A percentile compares a stretch with the other conserved stretches of the same genome.
These are phyloP conservation scores for Xylaria flabelliformis DNA, from an alignment of 495 filamentous ascomycete genomes.

Conservation along the genomic window DNA sequence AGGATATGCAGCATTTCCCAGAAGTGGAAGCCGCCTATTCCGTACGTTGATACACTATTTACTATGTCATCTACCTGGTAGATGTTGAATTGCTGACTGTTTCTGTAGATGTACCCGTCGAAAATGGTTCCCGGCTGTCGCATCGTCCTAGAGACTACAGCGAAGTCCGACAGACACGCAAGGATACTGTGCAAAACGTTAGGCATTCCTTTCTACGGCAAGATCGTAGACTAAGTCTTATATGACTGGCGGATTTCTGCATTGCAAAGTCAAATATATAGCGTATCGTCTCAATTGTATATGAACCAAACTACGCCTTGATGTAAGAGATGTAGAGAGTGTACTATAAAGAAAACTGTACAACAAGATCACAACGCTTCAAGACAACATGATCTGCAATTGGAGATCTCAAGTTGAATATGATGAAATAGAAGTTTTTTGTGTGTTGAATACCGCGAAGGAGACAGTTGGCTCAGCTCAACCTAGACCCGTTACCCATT, in stretches of 20 bases:
- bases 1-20: conserved; percentile 80
- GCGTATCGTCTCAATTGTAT: conserved; percentile 8
- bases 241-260: not conserved
- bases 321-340: conserved; percentile 34
- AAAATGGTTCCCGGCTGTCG: conserved; percentile 94
- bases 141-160: conserved; percentile 85
- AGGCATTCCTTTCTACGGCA: conserved; percentile 85
- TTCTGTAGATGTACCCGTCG: conserved; percentile 70
- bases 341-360: conserved; percentile 31
- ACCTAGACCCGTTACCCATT: not conserved
- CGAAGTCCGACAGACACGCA: conserved; percentile 90
- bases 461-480: not conserved
- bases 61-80: conserved; percentile 32
- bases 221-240: conserved; percentile 50
- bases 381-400: not conserved
- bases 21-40: conserved; percentile 93
- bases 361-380: conserved; percentile 12
- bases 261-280: not conserved
- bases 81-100: conserved; percentile 25
- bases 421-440: not conserved
- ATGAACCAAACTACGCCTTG: conserved; percentile 16
- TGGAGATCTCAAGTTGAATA: not conserved
- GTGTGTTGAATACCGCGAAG: not conserved
- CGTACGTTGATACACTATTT: conserved; percentile 62
- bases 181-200: conserved; percentile 80